Conservation (phyloP, 2,329 filamentous ascomycete species). For the Amauroascus niger region DNA sequence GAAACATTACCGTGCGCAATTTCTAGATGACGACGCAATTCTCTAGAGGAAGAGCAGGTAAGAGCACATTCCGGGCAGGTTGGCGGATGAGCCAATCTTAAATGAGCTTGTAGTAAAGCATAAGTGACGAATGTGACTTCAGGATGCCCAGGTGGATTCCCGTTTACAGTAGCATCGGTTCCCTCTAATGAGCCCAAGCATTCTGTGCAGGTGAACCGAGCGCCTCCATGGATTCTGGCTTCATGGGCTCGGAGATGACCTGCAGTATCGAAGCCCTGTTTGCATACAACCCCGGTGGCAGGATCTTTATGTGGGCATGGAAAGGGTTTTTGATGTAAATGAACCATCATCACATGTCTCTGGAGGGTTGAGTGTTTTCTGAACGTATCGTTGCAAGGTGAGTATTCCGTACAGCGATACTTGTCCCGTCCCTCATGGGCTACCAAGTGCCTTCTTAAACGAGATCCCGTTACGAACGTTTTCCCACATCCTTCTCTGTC, state of each 20-base stretch:
- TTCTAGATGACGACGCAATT: slow-evolving; percentile 68
- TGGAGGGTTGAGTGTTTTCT: slow-evolving; percentile 79
- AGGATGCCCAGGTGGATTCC: not conserved
- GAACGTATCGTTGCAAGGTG: slow-evolving; percentile 66
- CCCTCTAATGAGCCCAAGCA: slow-evolving; percentile 45
- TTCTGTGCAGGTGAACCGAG: slow-evolving; percentile 66
- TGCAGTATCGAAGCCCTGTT: slow-evolving; percentile 62
- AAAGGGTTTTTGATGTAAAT: slow-evolving; percentile 62
- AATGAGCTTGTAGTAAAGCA: slow-evolving; percentile 61
- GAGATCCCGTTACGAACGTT: slow-evolving; percentile 68
- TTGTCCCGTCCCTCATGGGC: slow-evolving; percentile 69
- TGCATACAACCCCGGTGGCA: slow-evolving; percentile 49
- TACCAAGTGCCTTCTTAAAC: slow-evolving; percentile 66
- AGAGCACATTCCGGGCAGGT: slow-evolving; percentile 65
- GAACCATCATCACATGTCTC: slow-evolving; percentile 67
- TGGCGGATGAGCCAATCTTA: slow-evolving; percentile 60
- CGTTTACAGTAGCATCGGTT: slow-evolving; percentile 23
- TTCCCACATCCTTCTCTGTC: slow-evolving; percentile 64
- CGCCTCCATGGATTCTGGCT: slow-evolving; percentile 57
- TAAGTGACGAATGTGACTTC: slow-evolving; percentile 59
- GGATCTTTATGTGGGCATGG: slow-evolving; percentile 54
- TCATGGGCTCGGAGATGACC: slow-evolving; percentile 62
- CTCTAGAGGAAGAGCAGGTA: slow-evolving; percentile 55
- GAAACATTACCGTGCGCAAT: slow-evolving; percentile 56
- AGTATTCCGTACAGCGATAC: slow-evolving; percentile 61